Evolutionary conservation across 805 yeast genomes (phyloP), one percentile per base, ranked within the genome.

Genomic region (Kluyveromyces starmeri): DNA sequence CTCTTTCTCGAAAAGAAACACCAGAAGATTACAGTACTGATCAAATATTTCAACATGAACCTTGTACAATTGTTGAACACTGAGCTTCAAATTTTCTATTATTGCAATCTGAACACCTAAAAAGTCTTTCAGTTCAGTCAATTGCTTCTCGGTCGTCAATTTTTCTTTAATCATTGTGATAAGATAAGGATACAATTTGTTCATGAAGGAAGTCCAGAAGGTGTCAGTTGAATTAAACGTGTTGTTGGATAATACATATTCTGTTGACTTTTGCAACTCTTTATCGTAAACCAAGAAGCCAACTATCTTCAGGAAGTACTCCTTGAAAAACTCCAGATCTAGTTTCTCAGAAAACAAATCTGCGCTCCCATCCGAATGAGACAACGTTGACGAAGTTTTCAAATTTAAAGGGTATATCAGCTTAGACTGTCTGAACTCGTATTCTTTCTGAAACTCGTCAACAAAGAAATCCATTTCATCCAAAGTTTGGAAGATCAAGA

Each of bases 221-320:
- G 81, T 89, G 47, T 68, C 69, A 0, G 83, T 67, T 5, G 59
- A 45, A 35, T 58, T 56, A 40, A 73, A 77, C 25, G 75, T 68
- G 34, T 75, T 71, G 7, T 75, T 59, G 16, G 88, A 68, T 6
- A 86, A 66, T 18, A 77, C 71, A 42, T 70, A 74, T 36, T 75
- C 72, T 0, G 92, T 81, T 6, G 75, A 68, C 29, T 66, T 61
- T 28, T 79, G 73, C 11, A 88, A 64, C 35, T 75, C 70, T 36
- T 78, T 73, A 58, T 92, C 96, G 46, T 79, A 67, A 1, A 84
- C 66, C 44, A 86, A 74, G 44, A 85, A 84, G 0, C 95, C 95
- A 3, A 78, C 65, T 9, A 86, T 63, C 38, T 73, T 75, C 35
- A 69, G 62, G 28, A 84, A 57, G 47, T 78, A 76, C 4, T 68